Evolutionary conservation across 1,284 basidiomycete genomes (phyloP).

Genomic region (Paramarasmius palmivorus): DNA sequence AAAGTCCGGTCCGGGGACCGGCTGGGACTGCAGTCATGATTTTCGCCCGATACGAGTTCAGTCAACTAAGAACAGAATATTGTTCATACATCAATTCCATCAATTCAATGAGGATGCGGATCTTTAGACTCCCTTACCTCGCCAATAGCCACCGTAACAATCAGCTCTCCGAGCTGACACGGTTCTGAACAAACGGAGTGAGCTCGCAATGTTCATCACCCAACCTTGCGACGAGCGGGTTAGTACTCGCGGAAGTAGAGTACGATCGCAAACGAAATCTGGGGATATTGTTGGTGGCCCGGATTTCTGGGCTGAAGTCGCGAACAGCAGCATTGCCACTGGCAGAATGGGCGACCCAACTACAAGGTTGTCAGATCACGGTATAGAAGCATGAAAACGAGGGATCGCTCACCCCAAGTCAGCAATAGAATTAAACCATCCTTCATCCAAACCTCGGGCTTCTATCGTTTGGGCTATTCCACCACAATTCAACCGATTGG

Average conservation of each 20-base stretch:
- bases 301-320: slow-evolving; percentile 43
- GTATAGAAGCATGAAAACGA: not conserved
- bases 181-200: not conserved
- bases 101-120: no score
- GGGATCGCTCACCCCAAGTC: slow-evolving; percentile 29
- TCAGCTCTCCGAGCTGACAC: not conserved
- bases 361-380: slow-evolving; percentile 14
- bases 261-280: slow-evolving; percentile 19
- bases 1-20: no score
- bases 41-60: no score
- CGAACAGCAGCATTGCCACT: slow-evolving; percentile 27
- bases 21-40: no score
- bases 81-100: no score
- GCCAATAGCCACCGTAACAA: not conserved
- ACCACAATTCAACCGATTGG: slow-evolving; percentile 38
- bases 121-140: no score
- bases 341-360: slow-evolving; percentile 41
- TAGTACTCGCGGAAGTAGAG: slow-evolving; percentile 14
- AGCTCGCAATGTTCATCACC: slow-evolving; percentile 11
- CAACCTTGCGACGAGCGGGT: slow-evolving; percentile 7
- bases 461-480: slow-evolving; percentile 52
- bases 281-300: slow-evolving; percentile 29
- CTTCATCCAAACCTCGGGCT: slow-evolving; percentile 51
- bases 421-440: slow-evolving; percentile 54
- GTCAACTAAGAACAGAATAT: no score